These are phyloP conservation scores for Yamadazyma dushanensis DNA, from an alignment of 1,139 yeast genomes.

Conservation along the genomic window DNA sequence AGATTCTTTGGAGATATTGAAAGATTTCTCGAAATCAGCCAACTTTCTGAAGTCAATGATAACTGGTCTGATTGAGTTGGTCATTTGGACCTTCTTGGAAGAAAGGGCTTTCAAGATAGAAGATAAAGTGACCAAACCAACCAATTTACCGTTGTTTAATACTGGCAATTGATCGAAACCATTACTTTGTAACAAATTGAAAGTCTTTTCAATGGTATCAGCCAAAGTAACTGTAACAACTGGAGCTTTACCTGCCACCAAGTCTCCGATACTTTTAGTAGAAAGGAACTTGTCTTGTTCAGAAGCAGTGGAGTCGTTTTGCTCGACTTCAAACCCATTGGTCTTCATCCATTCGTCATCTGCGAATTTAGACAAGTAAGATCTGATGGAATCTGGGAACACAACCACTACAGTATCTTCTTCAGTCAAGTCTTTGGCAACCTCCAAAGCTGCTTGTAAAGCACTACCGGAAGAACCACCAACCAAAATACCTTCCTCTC, in stretches of 20 bases:
- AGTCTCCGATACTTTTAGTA: slow-evolving; percentile 58
- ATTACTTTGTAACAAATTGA: slow-evolving; percentile 69
- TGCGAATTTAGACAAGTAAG: slow-evolving; percentile 83
- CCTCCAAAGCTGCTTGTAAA: slow-evolving; percentile 74
- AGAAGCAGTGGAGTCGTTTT: slow-evolving; percentile 38
- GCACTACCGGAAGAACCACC: slow-evolving; percentile 92
- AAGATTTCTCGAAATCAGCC: slow-evolving; percentile 67
- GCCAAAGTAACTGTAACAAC: slow-evolving; percentile 72
- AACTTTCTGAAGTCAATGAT: slow-evolving; percentile 76
- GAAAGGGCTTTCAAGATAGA: slow-evolving; percentile 69
- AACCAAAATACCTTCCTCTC: slow-evolving; percentile 83
- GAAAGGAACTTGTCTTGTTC: slow-evolving; percentile 53
- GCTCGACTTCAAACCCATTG: slow-evolving; percentile 65
- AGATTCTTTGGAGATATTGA: slow-evolving; percentile 59
- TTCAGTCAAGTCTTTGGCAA: slow-evolving; percentile 69
- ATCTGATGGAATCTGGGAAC: slow-evolving; percentile 86
- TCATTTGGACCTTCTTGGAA: slow-evolving; percentile 57
- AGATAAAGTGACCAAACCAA: slow-evolving; percentile 79
- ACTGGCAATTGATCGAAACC: slow-evolving; percentile 90
- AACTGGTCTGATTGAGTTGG: slow-evolving; percentile 60
- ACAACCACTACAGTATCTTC: slow-evolving; percentile 78
- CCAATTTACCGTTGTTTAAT: slow-evolving; percentile 61
- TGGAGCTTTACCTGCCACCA: slow-evolving; percentile 67
- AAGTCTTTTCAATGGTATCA: slow-evolving; percentile 65
- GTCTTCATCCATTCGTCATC: slow-evolving; percentile 91